These are phyloP conservation scores for Heterobasidion annosum DNA, from an alignment of 1,284 basidiomycete species.

Conservation along the genomic window DNA sequence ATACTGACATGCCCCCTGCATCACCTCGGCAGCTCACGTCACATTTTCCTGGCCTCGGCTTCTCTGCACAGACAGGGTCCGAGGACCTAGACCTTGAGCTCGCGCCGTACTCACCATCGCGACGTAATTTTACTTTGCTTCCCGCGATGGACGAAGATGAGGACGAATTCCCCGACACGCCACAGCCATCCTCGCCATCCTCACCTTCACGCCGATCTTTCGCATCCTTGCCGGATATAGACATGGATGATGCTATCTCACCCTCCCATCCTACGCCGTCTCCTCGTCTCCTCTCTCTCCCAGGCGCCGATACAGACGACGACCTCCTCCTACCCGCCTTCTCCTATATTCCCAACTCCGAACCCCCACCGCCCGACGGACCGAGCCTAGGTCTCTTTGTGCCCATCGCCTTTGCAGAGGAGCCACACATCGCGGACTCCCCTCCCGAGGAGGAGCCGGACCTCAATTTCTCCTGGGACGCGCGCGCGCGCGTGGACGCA, in stretches of 20 bases:
- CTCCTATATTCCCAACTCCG: background rate
- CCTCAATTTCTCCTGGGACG: slow-evolving; percentile 7
- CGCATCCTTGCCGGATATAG: slow-evolving; percentile 19
- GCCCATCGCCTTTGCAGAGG: slow-evolving; percentile 28
- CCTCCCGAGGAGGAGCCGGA: slow-evolving; percentile 7
- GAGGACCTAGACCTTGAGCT: background rate
- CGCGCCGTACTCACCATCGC: slow-evolving; percentile 7
- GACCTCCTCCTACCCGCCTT: slow-evolving; percentile 19
- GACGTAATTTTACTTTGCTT: background rate
- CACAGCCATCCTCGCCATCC: slow-evolving; percentile 13
- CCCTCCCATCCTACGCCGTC: slow-evolving; percentile 7
- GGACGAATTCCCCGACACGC: background rate
- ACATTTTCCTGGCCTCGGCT: background rate
- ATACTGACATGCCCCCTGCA: background rate
- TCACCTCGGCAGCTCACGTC: background rate
- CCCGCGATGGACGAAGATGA: slow-evolving; percentile 6
- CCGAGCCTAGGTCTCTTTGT: slow-evolving; percentile 19
- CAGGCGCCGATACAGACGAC: slow-evolving; percentile 28
- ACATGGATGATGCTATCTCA: slow-evolving; percentile 6
- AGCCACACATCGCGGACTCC: slow-evolving; percentile 1
- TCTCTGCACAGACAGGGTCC: background rate
- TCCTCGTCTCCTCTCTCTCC: slow-evolving; percentile 20
- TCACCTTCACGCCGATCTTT: slow-evolving; percentile 24
- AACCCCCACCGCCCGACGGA: slow-evolving; percentile 5
- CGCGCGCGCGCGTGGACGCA: slow-evolving; percentile 5